These are phyloP conservation scores for Jamesozyma gamospora DNA, from an alignment of 805 yeast genomes.

Conservation along the genomic window DNA sequence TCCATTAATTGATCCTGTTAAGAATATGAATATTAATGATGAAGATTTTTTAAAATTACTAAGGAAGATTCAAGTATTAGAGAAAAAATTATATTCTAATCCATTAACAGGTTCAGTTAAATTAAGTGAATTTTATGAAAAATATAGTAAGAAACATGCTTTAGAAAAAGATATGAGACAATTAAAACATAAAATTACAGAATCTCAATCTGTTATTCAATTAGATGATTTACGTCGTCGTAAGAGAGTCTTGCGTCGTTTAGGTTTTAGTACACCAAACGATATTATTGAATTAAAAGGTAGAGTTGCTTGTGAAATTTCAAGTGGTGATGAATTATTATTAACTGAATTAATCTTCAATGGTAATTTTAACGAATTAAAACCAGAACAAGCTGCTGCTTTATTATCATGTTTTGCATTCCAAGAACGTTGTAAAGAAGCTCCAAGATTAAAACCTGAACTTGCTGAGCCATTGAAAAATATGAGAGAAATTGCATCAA, in stretches of 20 bases:
- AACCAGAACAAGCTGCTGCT: conserved; percentile 87
- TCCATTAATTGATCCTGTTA: conserved; percentile 84
- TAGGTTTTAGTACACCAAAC: conserved; percentile 76
- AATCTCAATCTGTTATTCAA: conserved; percentile 87
- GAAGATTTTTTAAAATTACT: conserved; percentile 60
- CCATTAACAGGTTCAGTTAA: conserved; percentile 56
- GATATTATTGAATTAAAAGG: conserved; percentile 96
- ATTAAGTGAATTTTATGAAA: conserved; percentile 50
- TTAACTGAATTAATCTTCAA: conserved; percentile 89
- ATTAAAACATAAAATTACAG: conserved; percentile 55
- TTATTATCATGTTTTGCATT: conserved; percentile 89
- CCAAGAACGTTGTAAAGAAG: conserved; percentile 88
- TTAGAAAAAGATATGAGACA: conserved; percentile 49
- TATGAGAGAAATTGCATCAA: conserved; percentile 82
- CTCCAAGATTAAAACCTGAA: conserved; percentile 78
- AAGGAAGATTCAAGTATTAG: conserved; percentile 74
- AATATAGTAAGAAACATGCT: conserved; percentile 56
- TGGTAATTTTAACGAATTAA: conserved; percentile 84
- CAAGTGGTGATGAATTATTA: conserved; percentile 75
- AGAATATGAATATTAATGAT: conserved; percentile 86
- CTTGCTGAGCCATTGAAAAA: conserved; percentile 85
- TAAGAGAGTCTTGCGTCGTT: conserved; percentile 82
- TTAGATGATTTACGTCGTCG: conserved; percentile 88
- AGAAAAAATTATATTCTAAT: conserved; percentile 59
- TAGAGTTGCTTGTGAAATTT: conserved; percentile 92